Base-by-base conservation (phyloP, 2,329 filamentous ascomycete genomes). In the Elsinoe necatrix region DNA sequence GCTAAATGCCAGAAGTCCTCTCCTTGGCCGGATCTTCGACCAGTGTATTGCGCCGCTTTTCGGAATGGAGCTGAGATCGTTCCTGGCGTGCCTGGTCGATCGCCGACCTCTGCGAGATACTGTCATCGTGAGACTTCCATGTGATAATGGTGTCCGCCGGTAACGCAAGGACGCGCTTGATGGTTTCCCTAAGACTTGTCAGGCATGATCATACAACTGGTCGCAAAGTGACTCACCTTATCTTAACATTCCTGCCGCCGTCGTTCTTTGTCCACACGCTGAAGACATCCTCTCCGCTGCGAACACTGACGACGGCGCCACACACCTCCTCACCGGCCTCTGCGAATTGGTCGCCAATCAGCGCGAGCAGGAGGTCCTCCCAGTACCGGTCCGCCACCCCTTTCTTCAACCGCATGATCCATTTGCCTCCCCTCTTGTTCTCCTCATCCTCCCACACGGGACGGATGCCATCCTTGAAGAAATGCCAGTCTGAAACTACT, bases 371-470 rank as follows among this genome's bases (percentile, higher is more conserved):
- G 51, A 97, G 78, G 68, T 96, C 89, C 75, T 98, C 93, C 89
- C 93, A 98, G 72, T 95, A 96, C 56, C 92, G 84, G 72, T 97
- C 93, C 16, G 89, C 89, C 18, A 98, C 89, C 23, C 93, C 93
- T 78, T 98, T 98, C 81, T 95, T 96, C 69, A 98, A 76, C 63
- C 92, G 82, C 69, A 98, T 85, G 62, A 96, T 91, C 92, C 92
- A 98, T 75, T 98, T 98, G 54, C 93, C 93, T 56, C 93, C 93
- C 63, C 85, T 86, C 72, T 89, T 93, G 75, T 98, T 98, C 69
- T 95, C 89, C 47, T 95, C 90, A 65, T 98, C 93, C 72, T 98
- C 93, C 93, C 93, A 98, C 64, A 98, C 93, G 20, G 93, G 93
- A 59, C 93, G 84, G 60, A 98, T 91, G 56, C 91, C 92, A 68